Conservation (phyloP, 2,329 filamentous ascomycete genomes). For the Lasiodiplodia sp. region DNA sequence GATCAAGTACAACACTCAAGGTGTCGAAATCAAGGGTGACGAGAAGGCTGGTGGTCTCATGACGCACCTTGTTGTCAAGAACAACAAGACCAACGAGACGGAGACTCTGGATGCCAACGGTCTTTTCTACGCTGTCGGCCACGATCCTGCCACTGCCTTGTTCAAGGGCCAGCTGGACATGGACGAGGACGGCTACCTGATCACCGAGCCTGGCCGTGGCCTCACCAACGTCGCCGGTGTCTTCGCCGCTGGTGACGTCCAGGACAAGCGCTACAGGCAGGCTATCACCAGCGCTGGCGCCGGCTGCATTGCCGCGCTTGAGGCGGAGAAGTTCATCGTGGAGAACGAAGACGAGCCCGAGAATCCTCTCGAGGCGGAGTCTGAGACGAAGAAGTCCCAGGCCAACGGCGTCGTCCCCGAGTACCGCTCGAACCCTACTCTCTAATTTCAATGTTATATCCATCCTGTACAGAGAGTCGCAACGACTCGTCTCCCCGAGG, state of each 20-base stretch:
- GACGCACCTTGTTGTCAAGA: conserved; percentile 84
- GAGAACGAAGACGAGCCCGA: conserved; percentile 70
- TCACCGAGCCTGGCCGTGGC: conserved; percentile 87
- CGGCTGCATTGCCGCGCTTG: conserved; percentile 92
- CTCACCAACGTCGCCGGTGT: conserved; percentile 89
- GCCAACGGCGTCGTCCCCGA: conserved; percentile 64
- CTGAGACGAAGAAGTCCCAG: conserved; percentile 58
- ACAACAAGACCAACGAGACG: conserved; percentile 76
- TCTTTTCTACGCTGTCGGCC: conserved; percentile 95
- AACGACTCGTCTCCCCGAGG: neutral
- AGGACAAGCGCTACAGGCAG: conserved; percentile 98
- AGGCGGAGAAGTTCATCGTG: conserved; percentile 91
- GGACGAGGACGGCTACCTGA: conserved; percentile 88
- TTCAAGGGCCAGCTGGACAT: conserved; percentile 90
- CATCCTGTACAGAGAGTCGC: conserved; percentile 23
- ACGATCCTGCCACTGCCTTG: conserved; percentile 89
- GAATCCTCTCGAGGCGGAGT: conserved; percentile 56
- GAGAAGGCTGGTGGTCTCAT: conserved; percentile 78
- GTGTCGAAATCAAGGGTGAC: conserved; percentile 84
- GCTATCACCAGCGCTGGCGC: conserved; percentile 96
- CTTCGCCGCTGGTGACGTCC: conserved; percentile 95
- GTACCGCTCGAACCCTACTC: conserved; percentile 69
- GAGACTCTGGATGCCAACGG: conserved; percentile 90
- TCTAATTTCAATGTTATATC: conserved; percentile 53
- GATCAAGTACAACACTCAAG: conserved; percentile 83